These are phyloP conservation scores for Boletales sp. DNA, from an alignment of 768 basidiomycete species.

Conservation along the genomic window DNA sequence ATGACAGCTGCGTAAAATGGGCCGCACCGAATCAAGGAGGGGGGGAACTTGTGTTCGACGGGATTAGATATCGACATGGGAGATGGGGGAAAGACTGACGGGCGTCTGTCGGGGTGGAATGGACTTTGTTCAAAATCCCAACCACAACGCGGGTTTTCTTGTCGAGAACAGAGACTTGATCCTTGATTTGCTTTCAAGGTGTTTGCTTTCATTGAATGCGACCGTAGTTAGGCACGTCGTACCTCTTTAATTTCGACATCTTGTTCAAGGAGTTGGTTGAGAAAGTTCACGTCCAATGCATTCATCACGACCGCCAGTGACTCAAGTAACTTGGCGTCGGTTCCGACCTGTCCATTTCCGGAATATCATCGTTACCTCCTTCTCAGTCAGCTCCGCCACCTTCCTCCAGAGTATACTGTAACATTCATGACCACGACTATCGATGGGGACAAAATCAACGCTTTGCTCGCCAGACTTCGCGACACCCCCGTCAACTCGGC, in stretches of 20 bases:
- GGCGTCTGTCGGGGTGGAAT: slow-evolving; percentile 61
- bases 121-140: slow-evolving; percentile 77
- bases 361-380: not conserved
- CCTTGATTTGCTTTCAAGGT: slow-evolving; percentile 69
- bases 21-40: slow-evolving; percentile 54
- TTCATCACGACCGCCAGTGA: slow-evolving; percentile 43
- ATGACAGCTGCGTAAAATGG: slow-evolving; percentile 53
- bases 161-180: slow-evolving; percentile 69
- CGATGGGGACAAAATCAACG: slow-evolving; percentile 38
- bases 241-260: slow-evolving; percentile 69
- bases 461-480: slow-evolving; percentile 52
- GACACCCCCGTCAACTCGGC: slow-evolving; percentile 54
- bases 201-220: not conserved
- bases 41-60: slow-evolving; percentile 46
- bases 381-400: not conserved
- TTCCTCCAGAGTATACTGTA: no score
- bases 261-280: slow-evolving; percentile 58
- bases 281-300: slow-evolving; percentile 46
- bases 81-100: slow-evolving; percentile 40
- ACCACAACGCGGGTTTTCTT: slow-evolving; percentile 69
- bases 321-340: not conserved
- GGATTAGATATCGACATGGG: slow-evolving; percentile 8
- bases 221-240: slow-evolving; percentile 9
- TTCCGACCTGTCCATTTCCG: slow-evolving; percentile 15
- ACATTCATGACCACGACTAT: slow-evolving; percentile 22